These are phyloP conservation scores for Mycosphaerella sp. DNA, from an alignment of 2,329 filamentous ascomycete species.

Conservation along the genomic window DNA sequence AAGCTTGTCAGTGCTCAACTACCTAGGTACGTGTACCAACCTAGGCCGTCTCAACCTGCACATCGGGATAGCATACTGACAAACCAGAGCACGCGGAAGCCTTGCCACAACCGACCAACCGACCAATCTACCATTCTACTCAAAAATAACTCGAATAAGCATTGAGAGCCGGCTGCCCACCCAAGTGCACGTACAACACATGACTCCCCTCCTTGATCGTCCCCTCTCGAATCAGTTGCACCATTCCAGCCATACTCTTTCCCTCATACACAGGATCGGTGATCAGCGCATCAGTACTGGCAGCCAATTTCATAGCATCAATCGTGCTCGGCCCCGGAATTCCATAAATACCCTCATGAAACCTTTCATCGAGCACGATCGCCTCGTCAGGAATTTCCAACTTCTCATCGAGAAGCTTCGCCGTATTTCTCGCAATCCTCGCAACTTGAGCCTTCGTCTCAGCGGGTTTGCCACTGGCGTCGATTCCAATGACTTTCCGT, in stretches of 20 bases:
- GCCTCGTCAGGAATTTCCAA: conserved; percentile 58
- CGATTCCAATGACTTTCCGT: conserved; percentile 60
- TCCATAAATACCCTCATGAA: conserved; percentile 63
- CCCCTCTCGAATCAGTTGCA: conserved; percentile 59
- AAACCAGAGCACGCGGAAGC: too few species aligned
- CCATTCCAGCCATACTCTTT: conserved; percentile 67
- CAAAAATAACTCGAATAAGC: conserved; percentile 47
- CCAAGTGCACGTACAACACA: conserved; percentile 65
- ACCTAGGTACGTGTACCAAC: too few species aligned
- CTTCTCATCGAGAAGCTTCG: conserved; percentile 54
- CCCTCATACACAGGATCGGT: conserved; percentile 73
- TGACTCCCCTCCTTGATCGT: conserved; percentile 57
- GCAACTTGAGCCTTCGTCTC: conserved; percentile 61
- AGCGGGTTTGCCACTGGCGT: conserved; percentile 55
- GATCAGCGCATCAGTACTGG: conserved; percentile 63
- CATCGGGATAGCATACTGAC: too few species aligned
- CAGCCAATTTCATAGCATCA: conserved; percentile 63
- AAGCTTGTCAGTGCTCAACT: too few species aligned
- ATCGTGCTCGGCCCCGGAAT: conserved; percentile 60
- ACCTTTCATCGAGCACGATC: conserved; percentile 58
- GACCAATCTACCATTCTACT: neutral
- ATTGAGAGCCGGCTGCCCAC: conserved; percentile 64
- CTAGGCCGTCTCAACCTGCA: too few species aligned
- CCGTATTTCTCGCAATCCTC: conserved; percentile 60
- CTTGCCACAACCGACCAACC: too few species aligned